Base-by-base conservation (phyloP, 441 rosid species). In the Melastoma candidum region DNA sequence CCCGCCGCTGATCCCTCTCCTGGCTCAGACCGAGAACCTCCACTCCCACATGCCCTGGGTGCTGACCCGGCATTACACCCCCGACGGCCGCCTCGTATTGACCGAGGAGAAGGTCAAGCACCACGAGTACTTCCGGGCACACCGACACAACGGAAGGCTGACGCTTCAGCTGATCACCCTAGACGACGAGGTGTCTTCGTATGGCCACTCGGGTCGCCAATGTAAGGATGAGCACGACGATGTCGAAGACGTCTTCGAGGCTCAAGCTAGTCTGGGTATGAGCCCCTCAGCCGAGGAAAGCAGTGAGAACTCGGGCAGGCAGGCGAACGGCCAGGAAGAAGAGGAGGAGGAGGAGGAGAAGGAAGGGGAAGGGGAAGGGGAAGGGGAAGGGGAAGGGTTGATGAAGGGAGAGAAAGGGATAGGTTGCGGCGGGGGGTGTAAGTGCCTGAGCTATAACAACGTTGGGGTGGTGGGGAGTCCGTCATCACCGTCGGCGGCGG, bases 31-130 rank as follows among this genome's bases (percentile, higher is more conserved):
- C 2, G 85, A 52, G 60, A 75, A 77, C 54, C 60, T 61, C 52
- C 17, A 57, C 22, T 64, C 72, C 2, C 78, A 56, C 12, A 77
- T 75, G 89, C 79, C 84, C 11, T 76, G 81, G 77, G 80, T 80
- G 46, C 47, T 80, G 41, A 63, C 36, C 61, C 66, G 86, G 57
- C 65, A 69, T 26, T 71, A 77, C 57, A 80, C 85, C 0, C 29
- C 17, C 17, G 90, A 83, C n/a, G 90, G 90, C 7, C 73, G 90
- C 57, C 55, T 83, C 68, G 68, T 83, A 44, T 70, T 83, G 5
- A 64, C 59, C 26, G 80, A 67, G 50, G 90, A 77, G 75, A 76
- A 43, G 60, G 79, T 73, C 12, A 71, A 44, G 47, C 78, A 66
- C 39, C 82, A 72, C 22, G 90, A 77, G 61, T 83, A 80, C 44